Evolutionary conservation across 2,329 filamentous ascomycete genomes (phyloP).

Genomic region (Verticillium longisporum): DNA sequence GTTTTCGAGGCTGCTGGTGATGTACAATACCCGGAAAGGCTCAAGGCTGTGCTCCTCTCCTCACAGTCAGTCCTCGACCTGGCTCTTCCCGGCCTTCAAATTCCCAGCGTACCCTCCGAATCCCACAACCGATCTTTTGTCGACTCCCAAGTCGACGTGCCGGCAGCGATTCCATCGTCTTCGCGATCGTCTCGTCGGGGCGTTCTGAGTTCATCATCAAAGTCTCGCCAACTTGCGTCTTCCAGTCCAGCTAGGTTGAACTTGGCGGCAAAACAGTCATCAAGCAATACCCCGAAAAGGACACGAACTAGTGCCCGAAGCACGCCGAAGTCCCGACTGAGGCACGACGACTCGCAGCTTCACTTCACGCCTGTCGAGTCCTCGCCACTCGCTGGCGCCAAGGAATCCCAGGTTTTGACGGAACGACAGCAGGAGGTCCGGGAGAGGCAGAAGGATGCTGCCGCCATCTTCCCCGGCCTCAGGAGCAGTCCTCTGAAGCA

Average conservation of each 20-base stretch:
- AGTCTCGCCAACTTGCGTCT: conserved; percentile 9
- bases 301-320: conserved; percentile 3
- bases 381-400: conserved; percentile 39
- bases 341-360: conserved; percentile 79
- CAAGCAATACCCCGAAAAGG: conserved; percentile 15
- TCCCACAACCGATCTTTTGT: conserved; percentile 34
- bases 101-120: conserved; percentile 27
- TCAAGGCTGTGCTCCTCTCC: conserved; percentile 56
- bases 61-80: conserved; percentile 48
- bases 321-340: conserved; percentile 42
- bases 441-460: conserved; percentile 61
- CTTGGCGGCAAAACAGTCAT: conserved; percentile 17
- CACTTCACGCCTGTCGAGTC: conserved; percentile 65
- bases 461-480: conserved; percentile 60
- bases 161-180: conserved; percentile 13
- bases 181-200: conserved; percentile 12
- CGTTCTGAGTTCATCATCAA: conserved; percentile 5
- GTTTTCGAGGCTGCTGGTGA: conserved; percentile 55
- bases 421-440: conserved; percentile 74
- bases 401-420: conserved; percentile 69
- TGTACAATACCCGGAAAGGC: conserved; percentile 56
- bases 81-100: conserved; percentile 34
- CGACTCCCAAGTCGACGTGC: conserved; percentile 41
- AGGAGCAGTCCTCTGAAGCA: conserved; percentile 40
- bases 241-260: conserved; percentile 15